A percentile compares a stretch with the other conserved stretches of the same genome.
Conservation (phyloP, 805 yeast genomes). For the Maudiozyma barnettii region DNA sequence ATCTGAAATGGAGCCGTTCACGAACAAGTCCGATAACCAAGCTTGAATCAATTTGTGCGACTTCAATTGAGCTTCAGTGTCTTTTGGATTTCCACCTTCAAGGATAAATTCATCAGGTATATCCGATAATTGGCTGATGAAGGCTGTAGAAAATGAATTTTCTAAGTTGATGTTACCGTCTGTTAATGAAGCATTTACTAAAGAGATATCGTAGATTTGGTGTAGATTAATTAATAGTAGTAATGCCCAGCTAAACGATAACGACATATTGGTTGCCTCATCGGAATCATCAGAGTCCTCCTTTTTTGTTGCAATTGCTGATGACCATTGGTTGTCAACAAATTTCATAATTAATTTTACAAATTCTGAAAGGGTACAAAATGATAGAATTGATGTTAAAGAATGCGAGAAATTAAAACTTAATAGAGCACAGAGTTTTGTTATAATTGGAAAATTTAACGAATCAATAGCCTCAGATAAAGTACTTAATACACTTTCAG, state of each 20-base stretch:
- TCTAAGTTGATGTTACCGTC: slow-evolving; percentile 11
- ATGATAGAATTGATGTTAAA: slow-evolving; percentile 37
- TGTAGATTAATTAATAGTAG: slow-evolving; percentile 36
- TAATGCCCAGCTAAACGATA: slow-evolving; percentile 57
- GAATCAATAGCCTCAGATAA: slow-evolving; percentile 31
- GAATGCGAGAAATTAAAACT: slow-evolving; percentile 32
- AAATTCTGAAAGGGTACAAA: slow-evolving; percentile 36
- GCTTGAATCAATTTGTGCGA: slow-evolving; percentile 38
- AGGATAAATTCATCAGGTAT: slow-evolving; percentile 19
- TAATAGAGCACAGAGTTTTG: slow-evolving; percentile 45
- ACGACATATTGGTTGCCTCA: slow-evolving; percentile 44
- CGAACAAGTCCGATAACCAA: slow-evolving; percentile 78
- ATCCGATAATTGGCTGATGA: slow-evolving; percentile 18
- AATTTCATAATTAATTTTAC: slow-evolving; percentile 39
- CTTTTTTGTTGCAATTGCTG: slow-evolving; percentile 6
- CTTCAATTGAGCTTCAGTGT: slow-evolving; percentile 17
- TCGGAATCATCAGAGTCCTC: slow-evolving; percentile 22
- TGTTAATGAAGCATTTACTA: slow-evolving; percentile 21
- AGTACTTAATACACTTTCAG: slow-evolving; percentile 30
- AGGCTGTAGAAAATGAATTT: slow-evolving; percentile 27
- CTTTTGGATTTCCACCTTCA: slow-evolving; percentile 20
- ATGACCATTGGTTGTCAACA: slow-evolving; percentile 38
- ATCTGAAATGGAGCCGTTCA: slow-evolving; percentile 79
- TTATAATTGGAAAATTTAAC: slow-evolving; percentile 36
- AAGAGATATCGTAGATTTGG: slow-evolving; percentile 31